These are phyloP conservation scores for Hemileccinum impolitum DNA, from an alignment of 768 basidiomycete species.

Conservation along the genomic window DNA sequence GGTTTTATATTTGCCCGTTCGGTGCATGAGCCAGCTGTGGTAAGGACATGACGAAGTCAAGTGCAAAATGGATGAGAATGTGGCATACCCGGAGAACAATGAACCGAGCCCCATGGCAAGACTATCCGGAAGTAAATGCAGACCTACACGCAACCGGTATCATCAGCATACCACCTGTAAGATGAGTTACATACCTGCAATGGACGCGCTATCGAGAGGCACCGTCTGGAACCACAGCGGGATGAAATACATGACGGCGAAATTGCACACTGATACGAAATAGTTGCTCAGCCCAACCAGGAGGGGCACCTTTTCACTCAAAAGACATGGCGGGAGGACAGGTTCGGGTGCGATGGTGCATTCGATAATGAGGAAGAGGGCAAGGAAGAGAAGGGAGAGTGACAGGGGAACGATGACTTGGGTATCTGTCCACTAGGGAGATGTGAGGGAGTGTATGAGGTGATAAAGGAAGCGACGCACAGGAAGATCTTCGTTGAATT, in stretches of 20 bases:
- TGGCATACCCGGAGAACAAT: slow-evolving; percentile 44
- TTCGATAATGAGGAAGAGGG: slow-evolving; percentile 60
- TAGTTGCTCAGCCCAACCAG: slow-evolving; percentile 70
- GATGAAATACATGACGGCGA: slow-evolving; percentile 71
- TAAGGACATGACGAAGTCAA: background rate
- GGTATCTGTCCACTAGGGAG: slow-evolving; percentile 50
- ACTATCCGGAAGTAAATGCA: slow-evolving; percentile 50
- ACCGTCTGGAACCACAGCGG: slow-evolving; percentile 86
- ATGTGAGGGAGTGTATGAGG: background rate
- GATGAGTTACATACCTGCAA: slow-evolving; percentile 43
- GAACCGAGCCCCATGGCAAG: slow-evolving; percentile 48
- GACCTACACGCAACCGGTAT: slow-evolving; percentile 26
- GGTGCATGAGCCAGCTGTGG: slow-evolving; percentile 44
- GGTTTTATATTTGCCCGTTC: slow-evolving; percentile 48
- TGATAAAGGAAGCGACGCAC: slow-evolving; percentile 34
- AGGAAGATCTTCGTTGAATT: slow-evolving; percentile 62
- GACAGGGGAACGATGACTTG: slow-evolving; percentile 49
- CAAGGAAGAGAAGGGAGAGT: slow-evolving; percentile 40
- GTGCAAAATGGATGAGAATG: background rate
- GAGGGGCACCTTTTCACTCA: slow-evolving; percentile 65
- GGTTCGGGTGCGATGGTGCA: slow-evolving; percentile 63
- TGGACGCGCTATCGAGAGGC: slow-evolving; percentile 60
- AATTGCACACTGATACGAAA: slow-evolving; percentile 71
- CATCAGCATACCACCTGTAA: too few relatives aligned
- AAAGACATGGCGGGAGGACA: slow-evolving; percentile 60